Conservation (phyloP, 495 filamentous ascomycete genomes). For the Tuber calosporum region DNA sequence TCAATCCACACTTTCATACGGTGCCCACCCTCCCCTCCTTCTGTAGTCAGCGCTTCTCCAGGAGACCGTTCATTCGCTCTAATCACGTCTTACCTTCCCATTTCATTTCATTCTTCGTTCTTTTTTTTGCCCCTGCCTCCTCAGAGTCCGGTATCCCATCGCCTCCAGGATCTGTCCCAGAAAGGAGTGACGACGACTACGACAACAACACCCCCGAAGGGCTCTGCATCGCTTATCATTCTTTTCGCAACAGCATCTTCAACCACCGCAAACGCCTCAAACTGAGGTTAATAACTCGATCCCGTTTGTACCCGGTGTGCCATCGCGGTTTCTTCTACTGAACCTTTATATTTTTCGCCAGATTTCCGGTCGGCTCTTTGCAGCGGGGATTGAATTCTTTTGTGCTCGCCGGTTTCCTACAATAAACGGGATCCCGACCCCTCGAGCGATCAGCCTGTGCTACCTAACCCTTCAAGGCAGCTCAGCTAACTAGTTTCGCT, state of each 20-base stretch:
- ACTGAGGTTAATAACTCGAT: neutral
- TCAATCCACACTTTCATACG: neutral
- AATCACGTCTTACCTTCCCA: neutral
- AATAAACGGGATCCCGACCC: slow-evolving; percentile 3
- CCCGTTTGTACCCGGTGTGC: neutral
- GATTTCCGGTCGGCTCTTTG: neutral
- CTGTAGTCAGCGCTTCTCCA: neutral
- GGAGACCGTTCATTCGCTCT: neutral
- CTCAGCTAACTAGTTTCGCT: slow-evolving; percentile 31
- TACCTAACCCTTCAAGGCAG: slow-evolving; percentile 16
- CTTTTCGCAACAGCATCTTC: slow-evolving; percentile 10
- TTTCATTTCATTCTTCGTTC: neutral
- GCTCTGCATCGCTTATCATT: slow-evolving; percentile 14
- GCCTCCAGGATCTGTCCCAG: slow-evolving; percentile 7
- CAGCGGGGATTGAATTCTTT: neutral
- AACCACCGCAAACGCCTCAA: neutral
- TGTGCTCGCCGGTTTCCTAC: neutral
- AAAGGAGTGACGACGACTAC: slow-evolving; percentile 34
- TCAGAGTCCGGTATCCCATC: neutral
- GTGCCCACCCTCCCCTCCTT: neutral
- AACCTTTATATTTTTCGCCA: neutral
- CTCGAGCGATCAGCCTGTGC: neutral
- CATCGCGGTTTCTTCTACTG: neutral
- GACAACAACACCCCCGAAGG: slow-evolving; percentile 28
- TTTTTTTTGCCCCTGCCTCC: neutral